A percentile compares a stretch with the other conserved stretches of the same genome.
Evolutionary conservation across 441 rosid genomes (phyloP).

Genomic region (Cnidoscolus chayamansa): DNA sequence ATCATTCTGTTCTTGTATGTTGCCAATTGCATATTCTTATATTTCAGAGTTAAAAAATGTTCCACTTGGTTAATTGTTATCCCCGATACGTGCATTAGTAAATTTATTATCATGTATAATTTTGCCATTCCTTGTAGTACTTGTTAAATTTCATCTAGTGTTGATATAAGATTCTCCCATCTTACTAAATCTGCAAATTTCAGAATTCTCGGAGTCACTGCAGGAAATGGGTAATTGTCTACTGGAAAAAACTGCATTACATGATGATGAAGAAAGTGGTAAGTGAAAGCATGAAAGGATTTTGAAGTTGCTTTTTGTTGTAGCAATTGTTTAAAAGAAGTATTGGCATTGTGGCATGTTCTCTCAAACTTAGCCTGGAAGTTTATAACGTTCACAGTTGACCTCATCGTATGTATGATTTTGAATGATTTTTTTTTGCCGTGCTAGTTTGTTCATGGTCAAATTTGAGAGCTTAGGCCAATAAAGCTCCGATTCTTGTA

Average conservation of each 20-base stretch:
- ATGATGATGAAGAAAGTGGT: conserved; percentile 73
- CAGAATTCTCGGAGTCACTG: conserved; percentile 95
- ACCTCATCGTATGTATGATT: not conserved
- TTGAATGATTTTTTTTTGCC: too few relatives aligned
- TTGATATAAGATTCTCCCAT: conserved; percentile 1
- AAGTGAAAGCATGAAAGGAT: conserved; percentile 19
- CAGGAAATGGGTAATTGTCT: conserved; percentile 93
- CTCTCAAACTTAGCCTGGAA: conserved; percentile 10
- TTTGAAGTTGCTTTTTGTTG: not conserved
- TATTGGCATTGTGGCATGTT: conserved; percentile 5
- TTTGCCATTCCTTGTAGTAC: not conserved
- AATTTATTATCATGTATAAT: not conserved
- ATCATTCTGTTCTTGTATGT: not conserved
- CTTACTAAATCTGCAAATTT: conserved; percentile 23
- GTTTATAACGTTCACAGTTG: not conserved
- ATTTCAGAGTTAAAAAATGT: not conserved
- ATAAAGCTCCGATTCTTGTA: not conserved
- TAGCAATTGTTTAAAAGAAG: not conserved
- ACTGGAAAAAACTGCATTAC: conserved; percentile 62
- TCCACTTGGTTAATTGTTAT: not conserved
- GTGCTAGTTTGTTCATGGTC: not conserved
- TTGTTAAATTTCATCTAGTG: not conserved
- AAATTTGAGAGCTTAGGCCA: not conserved
- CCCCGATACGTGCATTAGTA: not conserved
- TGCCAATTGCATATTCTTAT: not conserved